Evolutionary conservation across 2,329 filamentous ascomycete genomes (phyloP), one percentile per base, ranked within the genome.

Genomic region (Talaromyces albobiverticillius): DNA sequence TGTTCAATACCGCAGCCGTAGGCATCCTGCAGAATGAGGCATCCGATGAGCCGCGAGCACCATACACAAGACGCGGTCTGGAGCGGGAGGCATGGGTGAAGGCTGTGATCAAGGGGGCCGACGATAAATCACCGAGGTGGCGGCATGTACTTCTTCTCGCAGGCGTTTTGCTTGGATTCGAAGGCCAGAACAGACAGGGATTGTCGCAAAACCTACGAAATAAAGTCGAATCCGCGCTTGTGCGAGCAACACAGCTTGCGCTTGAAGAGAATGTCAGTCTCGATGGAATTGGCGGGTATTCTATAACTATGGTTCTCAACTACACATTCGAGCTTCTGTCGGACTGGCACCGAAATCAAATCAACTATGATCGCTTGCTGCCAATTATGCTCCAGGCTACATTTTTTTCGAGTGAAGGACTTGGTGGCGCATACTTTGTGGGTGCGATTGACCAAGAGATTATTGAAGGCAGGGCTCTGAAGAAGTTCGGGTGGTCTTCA

Each of bases 141-240:
- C 86, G 90, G 69, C 91, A 96, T 69, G 72, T 91, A 26, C 76
- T 96, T n/a, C 81, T 92, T 4, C 80, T 96, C 8, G 85, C 86
- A 0, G 92, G 90, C 3, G 76, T 95, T 20, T 72, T 96, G 55
- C 81, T 93, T 66, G 90, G 89, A 8, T 86, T 92, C 65, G 87
- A 88, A 60, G 77, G 80, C 14, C 79, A 82, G 57, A 81, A 85
- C 38, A 74, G 84, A 43, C 79, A 81, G 55, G 82, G 83, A n/a
- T 70, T 91, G n/a, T 82, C 86, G 4, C 72, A 77, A 29, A 71
- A 79, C 48, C 78, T 93, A 67, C 80, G 86, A 43, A 80, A 76
- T 31, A 89, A 83, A 40, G 76, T 95, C 0, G 88, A 93, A 65
- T 77, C 79, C 16, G 89, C 88, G 2, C 80, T 95, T 31, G 85